These are phyloP conservation scores for Bjerkandera adusta DNA, from an alignment of 1,284 basidiomycete genomes.

Conservation along the genomic window DNA sequence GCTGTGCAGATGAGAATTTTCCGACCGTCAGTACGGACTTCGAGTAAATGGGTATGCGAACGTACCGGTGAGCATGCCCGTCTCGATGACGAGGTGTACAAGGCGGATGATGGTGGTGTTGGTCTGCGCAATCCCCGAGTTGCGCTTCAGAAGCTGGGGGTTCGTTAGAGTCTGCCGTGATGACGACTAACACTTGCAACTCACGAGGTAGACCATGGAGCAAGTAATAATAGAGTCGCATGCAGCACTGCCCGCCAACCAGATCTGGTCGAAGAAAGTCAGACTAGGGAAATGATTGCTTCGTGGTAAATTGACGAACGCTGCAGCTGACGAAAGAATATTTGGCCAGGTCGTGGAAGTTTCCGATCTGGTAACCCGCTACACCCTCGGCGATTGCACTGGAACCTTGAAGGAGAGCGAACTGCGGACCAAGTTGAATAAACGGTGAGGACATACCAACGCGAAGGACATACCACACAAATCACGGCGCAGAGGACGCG, in stretches of 20 bases:
- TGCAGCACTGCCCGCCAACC: constrained; percentile 2
- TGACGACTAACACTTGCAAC: background rate
- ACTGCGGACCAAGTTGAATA: too few relatives aligned
- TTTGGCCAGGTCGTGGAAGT: background rate
- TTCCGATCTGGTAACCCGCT: background rate
- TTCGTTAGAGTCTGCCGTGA: too few relatives aligned
- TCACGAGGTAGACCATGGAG: background rate
- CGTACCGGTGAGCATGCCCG: constrained; percentile 1
- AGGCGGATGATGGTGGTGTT: background rate
- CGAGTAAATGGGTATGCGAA: background rate
- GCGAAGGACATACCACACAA: background rate
- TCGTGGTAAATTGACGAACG: too few relatives aligned
- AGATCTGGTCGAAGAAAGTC: too few relatives aligned
- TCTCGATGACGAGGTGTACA: constrained; percentile 4
- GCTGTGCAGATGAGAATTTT: background rate
- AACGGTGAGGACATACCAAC: too few relatives aligned
- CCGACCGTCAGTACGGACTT: background rate
- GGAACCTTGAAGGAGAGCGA: constrained; percentile 3
- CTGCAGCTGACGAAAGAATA: background rate
- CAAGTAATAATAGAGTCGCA: constrained; percentile 1
- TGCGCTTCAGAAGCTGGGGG: background rate
- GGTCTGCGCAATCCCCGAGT: background rate
- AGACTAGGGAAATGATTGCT: too few relatives aligned
- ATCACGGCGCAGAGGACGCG: background rate
- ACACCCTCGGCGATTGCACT: background rate